phyloP scores from a whole-genome alignment of 768 basidiomycete species.

The Calocera cornea region DNA sequence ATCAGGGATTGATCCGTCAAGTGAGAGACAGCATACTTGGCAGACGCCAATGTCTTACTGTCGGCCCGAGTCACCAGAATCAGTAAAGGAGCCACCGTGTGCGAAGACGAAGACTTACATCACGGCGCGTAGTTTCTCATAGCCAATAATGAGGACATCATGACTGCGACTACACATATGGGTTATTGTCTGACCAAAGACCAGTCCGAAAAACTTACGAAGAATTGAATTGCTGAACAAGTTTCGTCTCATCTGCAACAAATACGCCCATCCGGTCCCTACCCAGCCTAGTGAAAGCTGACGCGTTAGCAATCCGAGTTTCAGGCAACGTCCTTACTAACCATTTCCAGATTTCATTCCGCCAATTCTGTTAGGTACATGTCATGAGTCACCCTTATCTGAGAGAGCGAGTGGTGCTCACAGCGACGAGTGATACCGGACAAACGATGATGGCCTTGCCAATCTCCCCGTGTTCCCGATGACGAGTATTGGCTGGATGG shows the following conservation, averaged over 20 bases:
- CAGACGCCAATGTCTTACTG: slow-evolving; percentile 45
- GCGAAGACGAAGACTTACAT: slow-evolving; percentile 38
- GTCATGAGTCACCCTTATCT: background rate
- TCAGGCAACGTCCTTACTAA: slow-evolving; percentile 29
- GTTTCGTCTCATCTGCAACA: slow-evolving; percentile 40
- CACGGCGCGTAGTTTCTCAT: slow-evolving; percentile 74
- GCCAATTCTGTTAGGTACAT: slow-evolving; percentile 62
- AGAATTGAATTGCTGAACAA: slow-evolving; percentile 58
- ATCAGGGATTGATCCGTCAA: background rate
- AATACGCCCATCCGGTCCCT: slow-evolving; percentile 44
- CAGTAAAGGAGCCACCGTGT: background rate
- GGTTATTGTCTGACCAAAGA: too few relatives aligned
- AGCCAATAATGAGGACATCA: slow-evolving; percentile 86
- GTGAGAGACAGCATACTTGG: slow-evolving; percentile 37
- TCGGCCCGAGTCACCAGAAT: too few relatives aligned
- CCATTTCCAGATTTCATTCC: slow-evolving; percentile 92
- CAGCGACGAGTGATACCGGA: slow-evolving; percentile 78
- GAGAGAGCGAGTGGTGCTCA: slow-evolving; percentile 24
- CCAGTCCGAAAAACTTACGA: slow-evolving; percentile 35
- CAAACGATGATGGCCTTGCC: slow-evolving; percentile 86
- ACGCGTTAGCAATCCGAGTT: background rate
- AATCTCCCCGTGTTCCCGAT: slow-evolving; percentile 21
- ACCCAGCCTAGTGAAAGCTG: slow-evolving; percentile 33
- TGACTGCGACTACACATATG: slow-evolving; percentile 45
- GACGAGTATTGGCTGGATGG: background rate